These are phyloP conservation scores for Rosa chinensis DNA, from an alignment of 306 rosid genomes.

Conservation along the genomic window DNA sequence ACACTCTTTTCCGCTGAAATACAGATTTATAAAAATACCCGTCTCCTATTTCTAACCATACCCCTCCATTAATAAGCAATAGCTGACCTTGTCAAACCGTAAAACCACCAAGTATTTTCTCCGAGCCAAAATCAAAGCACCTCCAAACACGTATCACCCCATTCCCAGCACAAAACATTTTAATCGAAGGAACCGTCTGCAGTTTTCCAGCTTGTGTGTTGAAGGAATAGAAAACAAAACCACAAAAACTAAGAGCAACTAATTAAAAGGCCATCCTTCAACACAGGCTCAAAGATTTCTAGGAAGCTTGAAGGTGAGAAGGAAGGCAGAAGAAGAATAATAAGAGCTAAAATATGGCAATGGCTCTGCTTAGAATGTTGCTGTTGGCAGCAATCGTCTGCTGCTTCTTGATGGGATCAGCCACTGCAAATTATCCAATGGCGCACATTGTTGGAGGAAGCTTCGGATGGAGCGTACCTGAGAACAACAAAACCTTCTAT, in stretches of 20 bases:
- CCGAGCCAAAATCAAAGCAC: not conserved
- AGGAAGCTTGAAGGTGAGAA: not conserved
- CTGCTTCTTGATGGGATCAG: conserved; percentile 31
- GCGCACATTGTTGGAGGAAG: conserved; percentile 67
- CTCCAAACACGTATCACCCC: not conserved
- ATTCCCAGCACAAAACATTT: not conserved
- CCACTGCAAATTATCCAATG: conserved; percentile 22
- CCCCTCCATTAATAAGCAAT: conserved; percentile 9
- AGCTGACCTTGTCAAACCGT: conserved; percentile 38
- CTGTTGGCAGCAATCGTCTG: conserved; percentile 26
- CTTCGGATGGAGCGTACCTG: conserved; percentile 64
- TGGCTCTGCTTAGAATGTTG: conserved; percentile 26
- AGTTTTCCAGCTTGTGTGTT: conserved; percentile 2
- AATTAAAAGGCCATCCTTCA: conserved; percentile 16
- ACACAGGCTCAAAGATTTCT: conserved; percentile 8
- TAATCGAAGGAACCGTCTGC: not conserved
- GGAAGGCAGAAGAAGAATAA: not conserved
- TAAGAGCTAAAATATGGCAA: conserved; percentile 19
- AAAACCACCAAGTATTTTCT: conserved; percentile 8
- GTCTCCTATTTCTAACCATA: conserved; percentile 15
- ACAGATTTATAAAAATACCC: not conserved
- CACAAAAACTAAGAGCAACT: not conserved
- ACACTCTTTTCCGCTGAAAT: conserved; percentile 18
- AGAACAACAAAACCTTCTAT: conserved; percentile 25
- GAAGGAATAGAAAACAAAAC: not conserved